These are phyloP conservation scores for Rubia peregrina DNA, from an alignment of 305 asterid genomes.

Conservation along the genomic window DNA sequence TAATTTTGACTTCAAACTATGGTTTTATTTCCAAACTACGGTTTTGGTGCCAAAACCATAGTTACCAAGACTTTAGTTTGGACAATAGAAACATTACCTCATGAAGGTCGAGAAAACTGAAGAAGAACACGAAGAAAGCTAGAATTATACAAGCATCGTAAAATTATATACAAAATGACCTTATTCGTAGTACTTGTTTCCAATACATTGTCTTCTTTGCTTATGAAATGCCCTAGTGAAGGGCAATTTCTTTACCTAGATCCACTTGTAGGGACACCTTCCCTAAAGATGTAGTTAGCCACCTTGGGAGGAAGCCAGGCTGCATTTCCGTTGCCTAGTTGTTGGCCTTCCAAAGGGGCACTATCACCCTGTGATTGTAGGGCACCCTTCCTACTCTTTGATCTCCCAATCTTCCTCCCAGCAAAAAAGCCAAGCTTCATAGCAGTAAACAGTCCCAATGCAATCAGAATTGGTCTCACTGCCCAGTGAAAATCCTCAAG, in stretches of 20 bases:
- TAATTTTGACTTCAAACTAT: too few relatives aligned
- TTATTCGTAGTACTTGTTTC: background rate
- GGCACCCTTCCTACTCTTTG: conserved; percentile 30
- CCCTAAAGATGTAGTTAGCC: conserved; percentile 52
- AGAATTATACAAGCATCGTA: background rate
- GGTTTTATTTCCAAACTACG: too few relatives aligned
- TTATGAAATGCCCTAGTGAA: background rate
- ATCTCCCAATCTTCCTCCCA: conserved; percentile 50
- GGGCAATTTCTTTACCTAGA: conserved; percentile 18
- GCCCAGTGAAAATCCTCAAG: conserved; percentile 97
- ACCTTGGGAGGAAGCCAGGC: conserved; percentile 78
- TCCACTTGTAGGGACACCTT: conserved; percentile 19
- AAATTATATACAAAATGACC: conserved; percentile 15
- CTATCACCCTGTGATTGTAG: conserved; percentile 26
- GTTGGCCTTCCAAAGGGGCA: conserved; percentile 34
- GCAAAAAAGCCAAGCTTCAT: conserved; percentile 59
- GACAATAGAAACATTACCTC: background rate
- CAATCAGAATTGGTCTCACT: conserved; percentile 66
- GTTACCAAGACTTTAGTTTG: too few relatives aligned
- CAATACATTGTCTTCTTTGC: background rate
- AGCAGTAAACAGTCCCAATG: conserved; percentile 68
- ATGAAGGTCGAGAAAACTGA: background rate
- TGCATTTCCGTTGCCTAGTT: conserved; percentile 21
- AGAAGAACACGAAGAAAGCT: background rate
- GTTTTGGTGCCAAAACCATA: too few relatives aligned